These are phyloP conservation scores for Cryptosporidium bovis DNA, from an alignment of 169 alveolate species.

Conservation along the genomic window DNA sequence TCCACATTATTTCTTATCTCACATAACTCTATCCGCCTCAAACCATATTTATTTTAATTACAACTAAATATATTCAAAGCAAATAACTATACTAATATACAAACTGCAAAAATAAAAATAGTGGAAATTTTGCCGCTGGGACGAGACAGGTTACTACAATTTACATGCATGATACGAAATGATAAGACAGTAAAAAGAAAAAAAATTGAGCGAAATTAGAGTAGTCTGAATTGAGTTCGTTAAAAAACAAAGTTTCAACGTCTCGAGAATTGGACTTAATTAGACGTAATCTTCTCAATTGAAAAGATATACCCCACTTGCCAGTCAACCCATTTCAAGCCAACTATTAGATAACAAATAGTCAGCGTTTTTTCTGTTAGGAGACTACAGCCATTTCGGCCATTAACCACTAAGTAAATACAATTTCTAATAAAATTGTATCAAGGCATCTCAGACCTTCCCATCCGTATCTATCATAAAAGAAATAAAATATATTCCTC, in stretches of 20 bases:
- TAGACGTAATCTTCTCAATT: conserved; percentile 4
- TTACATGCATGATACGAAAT: too few relatives aligned
- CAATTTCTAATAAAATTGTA: not conserved
- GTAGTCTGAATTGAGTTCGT: conserved; percentile 77
- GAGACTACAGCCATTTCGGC: conserved; percentile 66
- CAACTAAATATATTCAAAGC: too few relatives aligned
- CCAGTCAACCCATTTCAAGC: conserved; percentile 75
- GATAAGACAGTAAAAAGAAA: not conserved
- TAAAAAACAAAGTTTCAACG: conserved; percentile 37
- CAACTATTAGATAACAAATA: not conserved
- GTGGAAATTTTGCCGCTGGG: too few relatives aligned
- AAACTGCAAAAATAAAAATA: too few relatives aligned
- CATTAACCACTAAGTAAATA: conserved; percentile 62
- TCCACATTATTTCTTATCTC: too few relatives aligned
- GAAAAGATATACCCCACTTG: conserved; percentile 38
- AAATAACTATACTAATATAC: too few relatives aligned
- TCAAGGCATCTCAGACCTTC: conserved; percentile 76
- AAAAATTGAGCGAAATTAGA: conserved; percentile 72
- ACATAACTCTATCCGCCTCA: too few relatives aligned
- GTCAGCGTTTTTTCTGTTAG: conserved; percentile 67
- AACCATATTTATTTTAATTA: too few relatives aligned
- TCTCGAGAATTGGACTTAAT: conserved; percentile 76
- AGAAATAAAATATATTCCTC: not conserved
- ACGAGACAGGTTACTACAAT: too few relatives aligned
- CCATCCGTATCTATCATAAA: conserved; percentile 41